Percentiles rank a stretch among this genome's conserved stretches.
Evolutionary conservation across 1,284 basidiomycete species (phyloP).

Genomic region (Boletus smithii): DNA sequence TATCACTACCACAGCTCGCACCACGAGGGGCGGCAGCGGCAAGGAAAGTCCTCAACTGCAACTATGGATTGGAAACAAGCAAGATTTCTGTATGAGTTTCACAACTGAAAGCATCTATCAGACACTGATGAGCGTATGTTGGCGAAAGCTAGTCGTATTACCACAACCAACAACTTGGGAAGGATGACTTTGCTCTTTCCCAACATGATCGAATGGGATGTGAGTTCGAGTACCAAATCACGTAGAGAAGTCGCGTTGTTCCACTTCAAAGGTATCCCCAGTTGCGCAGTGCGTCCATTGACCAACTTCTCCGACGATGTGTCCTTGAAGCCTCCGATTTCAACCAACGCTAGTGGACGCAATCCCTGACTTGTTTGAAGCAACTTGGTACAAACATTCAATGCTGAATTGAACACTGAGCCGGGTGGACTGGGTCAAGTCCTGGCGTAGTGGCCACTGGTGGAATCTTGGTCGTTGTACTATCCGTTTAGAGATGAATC

Average conservation of each 20-base stretch:
- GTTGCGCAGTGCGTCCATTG: slow-evolving; percentile 12
- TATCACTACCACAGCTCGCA: slow-evolving; percentile 58
- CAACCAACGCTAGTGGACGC: too few relatives aligned
- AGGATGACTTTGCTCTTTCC: slow-evolving; percentile 67
- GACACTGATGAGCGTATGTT: neutral
- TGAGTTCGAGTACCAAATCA: slow-evolving; percentile 62
- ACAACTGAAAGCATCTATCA: slow-evolving; percentile 43
- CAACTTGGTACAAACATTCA: too few relatives aligned
- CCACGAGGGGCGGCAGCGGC: slow-evolving; percentile 68
- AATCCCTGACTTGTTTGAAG: too few relatives aligned
- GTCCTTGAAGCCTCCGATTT: too few relatives aligned
- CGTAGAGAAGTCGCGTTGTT: slow-evolving; percentile 51
- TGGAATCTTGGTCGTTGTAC: too few relatives aligned
- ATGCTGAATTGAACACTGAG: too few relatives aligned
- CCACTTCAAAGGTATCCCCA: slow-evolving; percentile 62
- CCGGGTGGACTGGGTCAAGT: too few relatives aligned
- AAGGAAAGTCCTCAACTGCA: slow-evolving; percentile 71
- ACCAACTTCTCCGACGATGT: too few relatives aligned
- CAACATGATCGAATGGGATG: slow-evolving; percentile 52
- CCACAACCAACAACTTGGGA: slow-evolving; percentile 83
- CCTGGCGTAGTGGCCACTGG: too few relatives aligned
- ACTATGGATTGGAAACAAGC: slow-evolving; percentile 78
- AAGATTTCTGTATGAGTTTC: slow-evolving; percentile 55
- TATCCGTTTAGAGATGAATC: too few relatives aligned
- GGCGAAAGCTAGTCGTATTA: slow-evolving; percentile 37